Evolutionary conservation across 2,329 filamentous ascomycete genomes (phyloP), one percentile per base, ranked within the genome.

Genomic region (Colletotrichum musae): DNA sequence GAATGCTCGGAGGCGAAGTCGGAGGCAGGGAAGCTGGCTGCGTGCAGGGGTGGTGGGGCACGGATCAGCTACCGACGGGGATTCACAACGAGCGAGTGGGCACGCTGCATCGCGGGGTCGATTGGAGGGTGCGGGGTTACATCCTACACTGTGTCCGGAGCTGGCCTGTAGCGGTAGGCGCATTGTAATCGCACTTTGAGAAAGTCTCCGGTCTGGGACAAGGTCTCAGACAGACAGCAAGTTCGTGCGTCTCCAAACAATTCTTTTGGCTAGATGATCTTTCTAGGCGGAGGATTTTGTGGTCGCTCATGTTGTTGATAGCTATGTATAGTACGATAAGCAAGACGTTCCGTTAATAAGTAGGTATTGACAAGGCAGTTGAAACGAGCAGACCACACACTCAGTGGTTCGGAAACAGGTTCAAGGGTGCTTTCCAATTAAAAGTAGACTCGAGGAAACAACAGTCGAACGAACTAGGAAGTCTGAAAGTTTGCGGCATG

Each of bases 21-120:
- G 66, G 66, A 69, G 66, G 62, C 62, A 66, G 62, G 62, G 64
- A 60, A 68, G 64, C 52, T 58, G 45, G 28, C 58, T 24, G 48
- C 43, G 57, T 16, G 64, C 68, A 70, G 68, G 68, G 68, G 64
- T 26, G 5, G n/a, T 53, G 47, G 64, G 45, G 68, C 68, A 68
- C 64, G 57, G 68, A 70, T 70, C 64, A 58, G 58, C 52, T 63
- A 50, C 64, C 53, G 57, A 68, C 64, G 62, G 48, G 68, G 68
- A 10, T 45, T 48, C 43, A 58, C 52, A 70, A 52, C 64, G 64
- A 58, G 58, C 13, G 36, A 26, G 64, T 70, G 68, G 68, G 36
- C 63, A 56, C 50, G 50, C 66, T 56, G 62, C 62, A 69, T 69
- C 66, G 66, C 64, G 68, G 68, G 68, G 68, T 70, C 48, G 64